Evolutionary conservation across 148 eudicot species (phyloP).

Genomic region (Fagopyrum tataricum): DNA sequence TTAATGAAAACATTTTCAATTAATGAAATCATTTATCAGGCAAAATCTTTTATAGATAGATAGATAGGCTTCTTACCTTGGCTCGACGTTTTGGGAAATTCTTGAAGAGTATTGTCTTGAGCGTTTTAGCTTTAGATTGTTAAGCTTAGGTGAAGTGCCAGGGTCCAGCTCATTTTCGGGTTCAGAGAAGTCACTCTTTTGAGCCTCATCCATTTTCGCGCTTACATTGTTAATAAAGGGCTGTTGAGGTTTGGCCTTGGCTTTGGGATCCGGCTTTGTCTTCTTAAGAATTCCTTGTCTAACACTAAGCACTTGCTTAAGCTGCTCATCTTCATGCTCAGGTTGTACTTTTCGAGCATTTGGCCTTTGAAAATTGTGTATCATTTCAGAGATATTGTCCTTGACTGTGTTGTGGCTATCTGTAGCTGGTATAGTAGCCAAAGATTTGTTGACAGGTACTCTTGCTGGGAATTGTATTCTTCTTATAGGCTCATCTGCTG

Average conservation of each 20-base stretch:
- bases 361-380: constrained; percentile 28
- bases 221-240: constrained; percentile 17
- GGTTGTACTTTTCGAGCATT: constrained; percentile 16
- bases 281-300: constrained; percentile 50
- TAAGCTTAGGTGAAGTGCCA: constrained; percentile 5
- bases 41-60: too few relatives aligned
- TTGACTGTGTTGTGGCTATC: constrained; percentile 19
- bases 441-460: constrained; percentile 45
- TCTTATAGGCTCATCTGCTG: constrained; percentile 34
- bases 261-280: constrained; percentile 22
- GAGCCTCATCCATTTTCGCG: constrained; percentile 40
- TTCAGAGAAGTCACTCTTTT: constrained; percentile 55
- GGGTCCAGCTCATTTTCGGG: constrained; percentile 55
- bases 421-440: constrained; percentile 25
- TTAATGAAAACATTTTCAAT: too few relatives aligned
- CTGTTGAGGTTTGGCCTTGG: constrained; percentile 47
- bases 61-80: constrained; percentile 55
- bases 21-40: too few relatives aligned
- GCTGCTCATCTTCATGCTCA: constrained; percentile 52
- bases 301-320: constrained; percentile 47
- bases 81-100: constrained; percentile 61
- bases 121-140: constrained; percentile 25
- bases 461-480: constrained; percentile 48
- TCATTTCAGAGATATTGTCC: constrained; percentile 30
- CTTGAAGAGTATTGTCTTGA: constrained; percentile 38